Base-by-base conservation (phyloP, 345 rosid species). In the Arabis alpina region DNA sequence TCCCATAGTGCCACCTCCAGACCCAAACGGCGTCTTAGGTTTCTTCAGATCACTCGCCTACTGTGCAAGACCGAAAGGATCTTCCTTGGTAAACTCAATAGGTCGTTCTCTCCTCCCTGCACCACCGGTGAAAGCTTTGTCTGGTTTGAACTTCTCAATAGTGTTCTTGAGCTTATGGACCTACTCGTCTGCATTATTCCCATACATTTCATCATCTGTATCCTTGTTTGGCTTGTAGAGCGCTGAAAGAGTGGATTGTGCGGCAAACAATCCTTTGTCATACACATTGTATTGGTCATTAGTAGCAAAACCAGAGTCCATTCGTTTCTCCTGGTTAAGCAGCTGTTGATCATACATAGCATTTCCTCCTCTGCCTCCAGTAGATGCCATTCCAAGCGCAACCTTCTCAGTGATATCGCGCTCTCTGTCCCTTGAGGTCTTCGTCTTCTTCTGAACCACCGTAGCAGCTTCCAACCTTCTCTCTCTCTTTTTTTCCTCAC, bases 211-310 rank as follows among this genome's bases (percentile, higher is more conserved):
- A 23, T 87, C 82, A 77, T 92, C 99, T 4, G 41, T 54, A 75
- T 94, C 96, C 61, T 88, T 89, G 85, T 86, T 91, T 0, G 98
- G 98, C 76, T 79, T 80, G 74, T 91, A 88, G 41, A 94, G 79
- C 10, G 95, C 90, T 3, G 99, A 89, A 40, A 94, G 96, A 8
- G 98, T 94, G 0, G 93, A 82, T 66, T 87, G 97, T 23, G 99
- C 92, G 0, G 88, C 86, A 58, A 94, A 92, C 63, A 94, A 77
- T 49, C 99, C 98, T 60, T 89, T 89, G 63, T 89, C 97, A 12
- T 94, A 94, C 12, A 94, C 84, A 10, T 88, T 92, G 80, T 94
- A 94, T n/a, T 94, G 99, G 61, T 94, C 99, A 25, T 94, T 98
- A 0, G 92, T 79, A 19, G 88, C 87, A 64, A 94, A 94, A 27